Evolutionary conservation across 768 basidiomycete species (phyloP).

Genomic region (Leucocoprinus leucothites): DNA sequence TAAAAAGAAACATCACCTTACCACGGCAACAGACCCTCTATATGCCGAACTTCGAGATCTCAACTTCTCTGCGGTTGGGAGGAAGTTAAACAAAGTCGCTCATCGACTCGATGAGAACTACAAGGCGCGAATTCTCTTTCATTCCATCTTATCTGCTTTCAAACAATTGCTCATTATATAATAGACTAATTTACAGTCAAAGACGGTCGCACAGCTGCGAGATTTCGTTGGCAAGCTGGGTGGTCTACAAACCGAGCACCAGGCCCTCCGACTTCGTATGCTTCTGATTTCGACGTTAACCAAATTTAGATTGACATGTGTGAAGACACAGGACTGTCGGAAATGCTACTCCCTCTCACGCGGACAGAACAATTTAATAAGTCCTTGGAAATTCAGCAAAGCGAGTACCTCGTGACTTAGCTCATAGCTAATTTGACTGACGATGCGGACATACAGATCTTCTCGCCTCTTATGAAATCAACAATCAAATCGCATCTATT

Average conservation of each 20-base stretch:
- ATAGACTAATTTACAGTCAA: conserved; percentile 80
- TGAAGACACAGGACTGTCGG: conserved; percentile 91
- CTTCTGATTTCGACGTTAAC: conserved; percentile 13
- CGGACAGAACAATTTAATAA: conserved; percentile 86
- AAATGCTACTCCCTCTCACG: conserved; percentile 83
- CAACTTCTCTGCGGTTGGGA: conserved; percentile 90
- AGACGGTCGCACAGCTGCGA: conserved; percentile 86
- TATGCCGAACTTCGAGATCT: conserved; percentile 83
- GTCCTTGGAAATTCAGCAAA: conserved; percentile 94
- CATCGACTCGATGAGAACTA: conserved; percentile 89
- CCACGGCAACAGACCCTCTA: conserved; percentile 75
- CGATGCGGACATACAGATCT: conserved; percentile 54
- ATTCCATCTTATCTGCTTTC: not conserved
- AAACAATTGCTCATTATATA: conserved; percentile 1
- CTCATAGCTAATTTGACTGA: not conserved
- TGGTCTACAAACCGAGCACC: conserved; percentile 89
- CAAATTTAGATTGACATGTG: conserved; percentile 7
- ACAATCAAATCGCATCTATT: conserved; percentile 77
- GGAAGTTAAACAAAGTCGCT: conserved; percentile 76
- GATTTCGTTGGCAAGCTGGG: conserved; percentile 96
- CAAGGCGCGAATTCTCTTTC: conserved; percentile 48
- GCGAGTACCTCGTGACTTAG: conserved; percentile 38
- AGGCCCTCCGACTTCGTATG: conserved; percentile 85
- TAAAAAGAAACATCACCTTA: conserved; percentile 87
- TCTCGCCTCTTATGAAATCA: conserved; percentile 87